These are phyloP conservation scores for Dioszegia aurantiaca DNA, from an alignment of 768 basidiomycete species.

Conservation along the genomic window DNA sequence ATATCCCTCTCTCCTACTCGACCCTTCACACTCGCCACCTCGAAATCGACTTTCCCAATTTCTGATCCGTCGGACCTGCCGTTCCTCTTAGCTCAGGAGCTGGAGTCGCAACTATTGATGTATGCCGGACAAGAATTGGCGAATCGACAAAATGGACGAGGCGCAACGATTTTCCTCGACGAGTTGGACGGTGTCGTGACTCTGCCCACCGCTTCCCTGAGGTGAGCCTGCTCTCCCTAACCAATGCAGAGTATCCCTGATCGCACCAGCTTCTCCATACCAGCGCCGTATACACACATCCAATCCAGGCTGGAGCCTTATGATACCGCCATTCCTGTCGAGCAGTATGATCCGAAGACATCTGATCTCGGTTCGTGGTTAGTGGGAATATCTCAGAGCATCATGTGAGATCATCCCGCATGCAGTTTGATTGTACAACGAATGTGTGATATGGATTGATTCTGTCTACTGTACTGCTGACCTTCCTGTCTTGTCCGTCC, in stretches of 20 bases:
- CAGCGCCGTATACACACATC: constrained; percentile 10
- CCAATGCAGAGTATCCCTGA: background rate
- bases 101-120: constrained; percentile 22
- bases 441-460: too few relatives aligned
- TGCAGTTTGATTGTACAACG: too few relatives aligned
- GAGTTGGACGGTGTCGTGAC: constrained; percentile 16
- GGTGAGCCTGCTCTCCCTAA: background rate
- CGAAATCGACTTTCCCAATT: constrained; percentile 32
- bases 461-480: too few relatives aligned
- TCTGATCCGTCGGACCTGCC: constrained; percentile 25
- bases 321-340: background rate
- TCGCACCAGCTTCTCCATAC: constrained; percentile 15
- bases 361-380: constrained; percentile 5
- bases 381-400: background rate
- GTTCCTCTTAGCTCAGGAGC: constrained; percentile 28
- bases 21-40: constrained; percentile 17
- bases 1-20: constrained; percentile 16
- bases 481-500: too few relatives aligned
- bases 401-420: background rate
- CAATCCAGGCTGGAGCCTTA: constrained; percentile 7
- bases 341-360: background rate
- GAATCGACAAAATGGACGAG: too few relatives aligned
- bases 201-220: background rate
- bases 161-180: constrained; percentile 21
- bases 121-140: background rate